phyloP scores from a whole-genome alignment of 768 basidiomycete genomes.

The Pulveroboletus sp. region DNA sequence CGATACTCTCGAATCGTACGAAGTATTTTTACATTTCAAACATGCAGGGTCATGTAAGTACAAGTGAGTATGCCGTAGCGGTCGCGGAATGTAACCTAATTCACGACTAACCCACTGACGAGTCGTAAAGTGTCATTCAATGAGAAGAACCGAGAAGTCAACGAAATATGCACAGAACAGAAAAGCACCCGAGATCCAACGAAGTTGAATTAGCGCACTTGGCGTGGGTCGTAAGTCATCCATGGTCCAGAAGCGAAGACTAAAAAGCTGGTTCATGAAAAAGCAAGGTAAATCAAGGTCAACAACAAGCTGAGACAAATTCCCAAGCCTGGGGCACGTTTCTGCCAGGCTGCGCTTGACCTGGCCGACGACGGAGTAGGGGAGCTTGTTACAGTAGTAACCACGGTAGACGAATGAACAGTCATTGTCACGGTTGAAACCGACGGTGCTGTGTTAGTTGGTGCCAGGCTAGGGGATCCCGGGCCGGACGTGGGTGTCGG shows the following conservation, averaged over 20 bases:
- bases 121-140: constrained; percentile 22
- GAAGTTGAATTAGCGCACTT: constrained; percentile 12
- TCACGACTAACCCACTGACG: constrained; percentile 7
- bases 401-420: constrained; percentile 4
- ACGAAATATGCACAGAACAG: constrained; percentile 17
- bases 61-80: constrained; percentile 19
- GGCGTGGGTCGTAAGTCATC: constrained; percentile 7
- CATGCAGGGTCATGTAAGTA: constrained; percentile 22
- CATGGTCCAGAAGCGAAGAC: constrained; percentile 7
- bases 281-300: constrained; percentile 10
- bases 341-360: constrained; percentile 26
- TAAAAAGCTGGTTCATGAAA: constrained; percentile 19
- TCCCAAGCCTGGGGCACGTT: constrained; percentile 12
- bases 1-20: constrained; percentile 1
- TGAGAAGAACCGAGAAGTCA: background rate
- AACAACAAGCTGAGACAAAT: constrained; percentile 18
- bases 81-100: constrained; percentile 10
- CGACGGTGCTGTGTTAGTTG: constrained; percentile 3
- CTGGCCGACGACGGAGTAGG: constrained; percentile 10
- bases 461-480: no score
- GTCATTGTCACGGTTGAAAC: background rate
- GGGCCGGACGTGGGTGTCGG: background rate
- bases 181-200: constrained; percentile 10
- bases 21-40: constrained; percentile 23
- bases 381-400: constrained; percentile 4